Conservation (phyloP, 306 rosid genomes). For the Mimosa bimucronata region DNA sequence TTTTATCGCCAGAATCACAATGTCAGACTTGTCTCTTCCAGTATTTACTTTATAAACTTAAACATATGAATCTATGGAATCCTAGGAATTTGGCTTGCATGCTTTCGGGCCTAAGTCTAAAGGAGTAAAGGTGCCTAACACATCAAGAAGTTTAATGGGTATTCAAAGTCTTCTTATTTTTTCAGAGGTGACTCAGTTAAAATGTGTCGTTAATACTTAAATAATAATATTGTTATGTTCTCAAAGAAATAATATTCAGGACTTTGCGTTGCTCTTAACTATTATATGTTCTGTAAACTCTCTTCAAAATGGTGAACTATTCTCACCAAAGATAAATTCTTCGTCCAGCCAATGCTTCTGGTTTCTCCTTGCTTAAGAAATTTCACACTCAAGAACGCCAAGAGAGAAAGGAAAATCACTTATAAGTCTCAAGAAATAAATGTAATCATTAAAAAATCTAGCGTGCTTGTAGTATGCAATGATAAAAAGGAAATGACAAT, state of each 20-base stretch:
- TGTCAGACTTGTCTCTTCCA: no score
- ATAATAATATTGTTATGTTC: no score
- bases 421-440: no score
- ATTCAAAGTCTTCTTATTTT: background rate
- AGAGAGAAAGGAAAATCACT: background rate
- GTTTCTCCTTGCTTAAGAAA: background rate
- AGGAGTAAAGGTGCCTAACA: background rate
- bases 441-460: no score
- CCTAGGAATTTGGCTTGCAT: background rate
- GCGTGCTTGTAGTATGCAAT: no score
- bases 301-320: background rate
- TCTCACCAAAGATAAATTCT: background rate
- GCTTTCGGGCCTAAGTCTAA: background rate
- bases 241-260: background rate
- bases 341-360: background rate
- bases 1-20: no score
- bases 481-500: no score
- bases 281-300: background rate
- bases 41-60: background rate
- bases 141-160: background rate
- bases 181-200: background rate
- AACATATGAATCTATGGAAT: background rate
- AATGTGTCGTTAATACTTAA: background rate
- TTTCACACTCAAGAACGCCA: background rate
- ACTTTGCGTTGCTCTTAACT: background rate